Base-by-base conservation (phyloP, 768 basidiomycete species). In the Lactifluus rugatus region DNA sequence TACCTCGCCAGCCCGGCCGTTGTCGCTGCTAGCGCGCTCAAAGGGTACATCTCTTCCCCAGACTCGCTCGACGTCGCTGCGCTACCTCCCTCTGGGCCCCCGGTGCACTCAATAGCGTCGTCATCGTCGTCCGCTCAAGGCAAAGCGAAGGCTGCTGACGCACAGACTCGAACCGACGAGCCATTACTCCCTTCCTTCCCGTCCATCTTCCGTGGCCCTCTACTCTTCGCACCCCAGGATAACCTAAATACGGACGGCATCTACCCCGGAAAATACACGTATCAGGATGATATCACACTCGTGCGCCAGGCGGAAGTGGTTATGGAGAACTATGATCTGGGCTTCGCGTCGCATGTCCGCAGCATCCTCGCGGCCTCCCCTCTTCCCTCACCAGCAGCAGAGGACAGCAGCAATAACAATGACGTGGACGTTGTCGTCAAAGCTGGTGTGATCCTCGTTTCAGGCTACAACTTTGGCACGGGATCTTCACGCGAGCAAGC, bases 261-360 rank as follows among this genome's bases (percentile, higher is more conserved):
- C 66, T 99, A 99, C 74, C 96, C 96, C 0, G 95, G 95, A 19
- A 98, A 96, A 72, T 98, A 96, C 72, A 99, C 95, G 6, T 99
- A 99, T 72, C 93, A 96, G 72, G 96, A 99, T 70, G 96, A 97
- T 67, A 96, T 99, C 70, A 97, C 95, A 2, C 91, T 93, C 36
- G 87, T 85, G 61, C 82, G 85, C 28, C 96, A 98, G 70, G 94
- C 93, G 2, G 83, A 96, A 66, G 88, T 98, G 21, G 95, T 97
- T 41, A 97, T 98, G 94, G 95, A 99, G 75, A 99, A 98, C 75
- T 98, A 99, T 71, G 95, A 99, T 66, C 85, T 91, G 0, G 72
- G 77, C 0, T 98, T 98, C 70, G 89, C 95, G 13, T 52, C 75
- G 1, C 80, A 82, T 53, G 85, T 89, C 37, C 79, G 81, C 42